Conservation (phyloP, 2,329 filamentous ascomycete species). For the Lasiodiplodia hormozganensis region DNA sequence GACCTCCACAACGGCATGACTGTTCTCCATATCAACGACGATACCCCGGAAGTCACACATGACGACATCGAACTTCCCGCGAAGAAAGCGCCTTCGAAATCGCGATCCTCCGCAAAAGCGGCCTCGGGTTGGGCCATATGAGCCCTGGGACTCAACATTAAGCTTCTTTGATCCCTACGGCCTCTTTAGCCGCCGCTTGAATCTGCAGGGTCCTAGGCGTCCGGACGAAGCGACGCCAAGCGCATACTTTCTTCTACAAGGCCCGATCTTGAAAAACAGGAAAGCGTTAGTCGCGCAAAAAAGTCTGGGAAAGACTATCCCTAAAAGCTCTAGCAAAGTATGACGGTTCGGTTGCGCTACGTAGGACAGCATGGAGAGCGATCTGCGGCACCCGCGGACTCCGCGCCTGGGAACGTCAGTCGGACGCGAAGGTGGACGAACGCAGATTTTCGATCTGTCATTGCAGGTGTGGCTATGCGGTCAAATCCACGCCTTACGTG, state of each 20-base stretch:
- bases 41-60: constrained; percentile 34
- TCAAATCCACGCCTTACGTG: not conserved
- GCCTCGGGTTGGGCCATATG: constrained; percentile 32
- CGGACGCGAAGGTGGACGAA: not conserved
- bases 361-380: constrained; percentile 1
- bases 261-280: no score
- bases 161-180: not conserved
- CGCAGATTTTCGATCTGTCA: not conserved
- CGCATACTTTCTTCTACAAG: not conserved
- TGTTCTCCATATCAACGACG: constrained; percentile 46
- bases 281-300: not conserved
- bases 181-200: no score
- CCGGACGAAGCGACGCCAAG: not conserved
- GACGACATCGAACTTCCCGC: not conserved
- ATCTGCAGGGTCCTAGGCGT: not conserved
- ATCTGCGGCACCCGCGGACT: not conserved
- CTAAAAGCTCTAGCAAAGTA: not conserved
- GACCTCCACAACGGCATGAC: constrained; percentile 38
- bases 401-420: not conserved
- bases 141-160: not conserved
- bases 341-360: not conserved
- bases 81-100: constrained; percentile 4
- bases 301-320: not conserved
- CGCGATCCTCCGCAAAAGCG: constrained; percentile 25
- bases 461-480: not conserved